These are phyloP conservation scores for Fusarium cicatricum DNA, from an alignment of 2,329 filamentous ascomycete genomes.

Conservation along the genomic window DNA sequence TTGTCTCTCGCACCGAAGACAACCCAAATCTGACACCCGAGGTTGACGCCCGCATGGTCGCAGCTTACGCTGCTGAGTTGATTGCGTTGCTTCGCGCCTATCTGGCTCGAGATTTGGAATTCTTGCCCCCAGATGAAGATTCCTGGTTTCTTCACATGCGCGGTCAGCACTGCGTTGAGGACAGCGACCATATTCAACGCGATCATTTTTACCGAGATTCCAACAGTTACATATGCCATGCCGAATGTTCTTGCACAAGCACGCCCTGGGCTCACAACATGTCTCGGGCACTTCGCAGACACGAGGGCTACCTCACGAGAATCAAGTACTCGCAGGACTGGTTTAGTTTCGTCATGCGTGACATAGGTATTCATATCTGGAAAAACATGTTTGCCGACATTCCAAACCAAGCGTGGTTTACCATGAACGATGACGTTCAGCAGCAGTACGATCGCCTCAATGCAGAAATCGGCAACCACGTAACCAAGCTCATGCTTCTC, in stretches of 20 bases:
- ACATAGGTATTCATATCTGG: neutral
- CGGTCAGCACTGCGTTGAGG: constrained; percentile 15
- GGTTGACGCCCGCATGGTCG: neutral
- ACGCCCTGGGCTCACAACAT: constrained; percentile 22
- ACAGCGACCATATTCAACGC: neutral
- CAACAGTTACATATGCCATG: neutral
- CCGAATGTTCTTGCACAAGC: constrained; percentile 6
- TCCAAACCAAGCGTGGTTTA: constrained; percentile 9
- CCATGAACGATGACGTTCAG: neutral
- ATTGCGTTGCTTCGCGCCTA: neutral
- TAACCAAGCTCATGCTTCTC: neutral
- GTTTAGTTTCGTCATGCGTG: neutral
- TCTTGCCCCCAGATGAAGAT: neutral
- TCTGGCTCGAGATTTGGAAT: neutral
- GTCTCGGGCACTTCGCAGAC: constrained; percentile 16
- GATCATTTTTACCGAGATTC: neutral
- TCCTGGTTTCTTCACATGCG: neutral
- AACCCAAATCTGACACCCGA: neutral
- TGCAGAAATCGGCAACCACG: neutral
- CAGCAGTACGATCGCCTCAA: neutral
- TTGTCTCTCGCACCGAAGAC: neutral
- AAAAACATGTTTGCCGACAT: constrained; percentile 1
- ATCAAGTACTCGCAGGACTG: neutral
- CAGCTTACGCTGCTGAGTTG: neutral
- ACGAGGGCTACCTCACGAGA: constrained; percentile 5